Evolutionary conservation across 2,329 filamentous ascomycete species (phyloP).

Genomic region (Calonectria henricotiae): DNA sequence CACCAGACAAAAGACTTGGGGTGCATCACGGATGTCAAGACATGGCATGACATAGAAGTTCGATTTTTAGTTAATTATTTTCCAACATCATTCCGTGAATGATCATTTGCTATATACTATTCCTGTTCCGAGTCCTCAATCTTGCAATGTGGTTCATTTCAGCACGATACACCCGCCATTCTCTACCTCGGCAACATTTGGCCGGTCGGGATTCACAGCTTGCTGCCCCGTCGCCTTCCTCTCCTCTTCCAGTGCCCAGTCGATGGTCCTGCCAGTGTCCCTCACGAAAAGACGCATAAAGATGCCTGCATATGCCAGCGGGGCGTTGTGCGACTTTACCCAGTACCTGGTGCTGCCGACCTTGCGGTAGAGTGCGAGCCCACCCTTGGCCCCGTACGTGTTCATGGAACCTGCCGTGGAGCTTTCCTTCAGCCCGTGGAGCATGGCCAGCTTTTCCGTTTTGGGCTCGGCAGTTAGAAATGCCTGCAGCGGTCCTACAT

Average conservation of each 20-base stretch:
- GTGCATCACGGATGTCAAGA: constrained; percentile 18
- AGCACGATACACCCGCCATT: constrained; percentile 44
- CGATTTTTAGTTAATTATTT: constrained; percentile 14
- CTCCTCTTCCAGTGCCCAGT: constrained; percentile 47
- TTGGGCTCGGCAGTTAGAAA: constrained; percentile 44
- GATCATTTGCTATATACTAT: not conserved
- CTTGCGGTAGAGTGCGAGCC: constrained; percentile 45
- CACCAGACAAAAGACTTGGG: constrained; percentile 18
- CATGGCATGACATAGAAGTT: constrained; percentile 19
- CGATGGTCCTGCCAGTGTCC: constrained; percentile 42
- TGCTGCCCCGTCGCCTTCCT: not conserved
- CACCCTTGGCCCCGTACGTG: constrained; percentile 39
- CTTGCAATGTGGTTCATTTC: constrained; percentile 23
- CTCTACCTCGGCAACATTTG: constrained; percentile 36
- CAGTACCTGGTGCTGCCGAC: constrained; percentile 47
- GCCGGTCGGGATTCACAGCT: not conserved
- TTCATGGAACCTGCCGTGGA: constrained; percentile 30
- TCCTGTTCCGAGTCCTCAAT: not conserved
- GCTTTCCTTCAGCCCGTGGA: constrained; percentile 50
- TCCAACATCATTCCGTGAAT: constrained; percentile 14
- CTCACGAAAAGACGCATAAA: constrained; percentile 41
- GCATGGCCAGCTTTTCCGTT: constrained; percentile 48
- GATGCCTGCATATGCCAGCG: constrained; percentile 39
- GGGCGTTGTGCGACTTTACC: constrained; percentile 41
- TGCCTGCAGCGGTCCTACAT: constrained; percentile 41